Evolutionary conservation across 2,329 filamentous ascomycete genomes (phyloP).

Genomic region (Spiromastix sp.): DNA sequence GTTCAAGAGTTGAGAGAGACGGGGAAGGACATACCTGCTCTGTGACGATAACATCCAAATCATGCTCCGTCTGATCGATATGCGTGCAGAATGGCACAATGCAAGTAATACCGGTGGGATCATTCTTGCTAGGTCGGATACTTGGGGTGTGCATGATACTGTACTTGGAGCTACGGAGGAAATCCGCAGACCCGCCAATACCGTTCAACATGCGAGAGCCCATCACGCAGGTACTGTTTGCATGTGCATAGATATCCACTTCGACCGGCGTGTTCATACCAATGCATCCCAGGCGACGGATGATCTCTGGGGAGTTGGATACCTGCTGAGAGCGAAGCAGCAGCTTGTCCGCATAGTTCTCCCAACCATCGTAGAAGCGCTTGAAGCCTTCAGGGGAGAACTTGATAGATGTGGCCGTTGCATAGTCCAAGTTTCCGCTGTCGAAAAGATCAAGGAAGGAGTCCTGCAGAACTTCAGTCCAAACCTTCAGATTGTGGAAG

Average conservation of each 20-base stretch:
- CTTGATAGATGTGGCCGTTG: constrained; percentile 78
- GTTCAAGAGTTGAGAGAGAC: not conserved
- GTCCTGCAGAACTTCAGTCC: constrained; percentile 89
- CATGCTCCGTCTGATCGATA: constrained; percentile 86
- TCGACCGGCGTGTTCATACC: constrained; percentile 94
- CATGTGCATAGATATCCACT: constrained; percentile 89
- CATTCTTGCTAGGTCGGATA: constrained; percentile 68
- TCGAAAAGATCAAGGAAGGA: constrained; percentile 91
- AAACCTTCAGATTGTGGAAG: constrained; percentile 81
- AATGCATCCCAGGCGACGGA: constrained; percentile 74
- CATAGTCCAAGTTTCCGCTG: constrained; percentile 76
- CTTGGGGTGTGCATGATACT: constrained; percentile 89
- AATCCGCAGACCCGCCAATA: constrained; percentile 71
- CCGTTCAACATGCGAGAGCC: constrained; percentile 81
- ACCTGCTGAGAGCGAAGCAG: constrained; percentile 81
- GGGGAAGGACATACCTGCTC: constrained; percentile 36
- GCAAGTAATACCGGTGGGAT: constrained; percentile 70
- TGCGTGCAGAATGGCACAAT: constrained; percentile 94
- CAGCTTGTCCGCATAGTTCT: constrained; percentile 67
- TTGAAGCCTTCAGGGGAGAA: constrained; percentile 87
- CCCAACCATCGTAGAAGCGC: constrained; percentile 81
- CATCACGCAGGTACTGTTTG: constrained; percentile 84
- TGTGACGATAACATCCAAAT: constrained; percentile 79
- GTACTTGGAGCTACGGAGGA: constrained; percentile 70
- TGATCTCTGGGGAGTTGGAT: constrained; percentile 84